Base-by-base conservation (phyloP, 305 asterid genomes). In the Ajuga reptans region DNA sequence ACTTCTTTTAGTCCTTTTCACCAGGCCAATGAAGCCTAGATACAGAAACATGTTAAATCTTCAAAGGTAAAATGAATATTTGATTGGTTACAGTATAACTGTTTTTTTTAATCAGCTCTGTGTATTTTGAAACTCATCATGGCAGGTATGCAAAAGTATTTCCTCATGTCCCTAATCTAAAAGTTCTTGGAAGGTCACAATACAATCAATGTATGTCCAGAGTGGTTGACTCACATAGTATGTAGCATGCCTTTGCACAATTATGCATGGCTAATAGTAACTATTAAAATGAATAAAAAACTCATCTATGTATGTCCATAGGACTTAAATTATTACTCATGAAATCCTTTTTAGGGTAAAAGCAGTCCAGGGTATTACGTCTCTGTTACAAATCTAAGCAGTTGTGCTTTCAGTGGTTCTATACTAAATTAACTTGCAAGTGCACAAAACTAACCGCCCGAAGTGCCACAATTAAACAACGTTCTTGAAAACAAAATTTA, bases 1-100 rank as follows among this genome's bases (percentile, higher is more conserved):
- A 68, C 12, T 51, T 54, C 51, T 51, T 31, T 62, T 11, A 6
- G 36, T 18, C 17, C 51, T 62, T 63, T 41, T 39, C 46, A 41
- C 50, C 75, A 77, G 84, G 75, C 47, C 46, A 59, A 36, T 31
- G 79, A 77, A 58, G 68, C 73, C 18, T 56, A 50, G 66, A 21
- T 69, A 51, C 55, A 46, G 51, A 2, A 36, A 54, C 65, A 73
- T 41, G 4, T 52, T 18, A 14, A 69, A 66, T 51, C 78, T 81
- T 69, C 66, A n/a, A 5, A 42, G 21, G 54, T 62, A 72, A 65
- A 73, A 73, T 33, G 12, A 55, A 16, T 67, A 68, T 52, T 73
- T 69, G n/a, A 14, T 21, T 29, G 58, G 52, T 76, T 42, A 67
- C 3, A 34, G 77, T 73, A 64, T 51, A 53, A 42, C 75, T n/a